Conservation (phyloP, 169 alveolate genomes). For the Plasmodium inui region DNA sequence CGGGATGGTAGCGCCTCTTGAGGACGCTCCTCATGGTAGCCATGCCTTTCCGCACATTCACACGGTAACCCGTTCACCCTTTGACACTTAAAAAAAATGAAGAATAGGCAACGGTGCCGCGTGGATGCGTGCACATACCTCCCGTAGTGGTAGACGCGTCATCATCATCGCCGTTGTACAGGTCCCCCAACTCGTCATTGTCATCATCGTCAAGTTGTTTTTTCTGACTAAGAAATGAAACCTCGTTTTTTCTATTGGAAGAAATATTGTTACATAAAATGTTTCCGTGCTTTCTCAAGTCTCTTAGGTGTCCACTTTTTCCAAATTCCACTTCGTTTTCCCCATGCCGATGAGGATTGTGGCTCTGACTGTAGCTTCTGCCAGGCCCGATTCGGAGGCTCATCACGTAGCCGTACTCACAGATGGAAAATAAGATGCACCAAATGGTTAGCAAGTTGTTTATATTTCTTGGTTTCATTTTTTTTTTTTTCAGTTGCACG, state of each 20-base stretch:
- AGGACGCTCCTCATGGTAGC: background rate
- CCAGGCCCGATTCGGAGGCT: background rate
- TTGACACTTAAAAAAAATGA: background rate
- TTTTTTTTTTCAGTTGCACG: background rate
- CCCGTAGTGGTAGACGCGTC: conserved; percentile 67
- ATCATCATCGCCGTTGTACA: conserved; percentile 6
- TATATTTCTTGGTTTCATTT: conserved; percentile 38
- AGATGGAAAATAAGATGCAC: conserved; percentile 21
- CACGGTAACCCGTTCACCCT: background rate
- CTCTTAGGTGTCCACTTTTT: conserved; percentile 4
- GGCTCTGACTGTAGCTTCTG: background rate
- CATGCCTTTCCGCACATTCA: background rate
- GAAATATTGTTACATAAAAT: conserved; percentile 13
- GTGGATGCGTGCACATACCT: background rate
- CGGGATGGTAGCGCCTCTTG: background rate
- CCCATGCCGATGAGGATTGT: background rate
- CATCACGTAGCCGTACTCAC: background rate
- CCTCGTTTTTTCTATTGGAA: background rate
- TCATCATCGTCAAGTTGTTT: conserved; percentile 9
- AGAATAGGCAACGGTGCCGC: background rate
- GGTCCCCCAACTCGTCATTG: background rate
- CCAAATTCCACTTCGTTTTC: background rate
- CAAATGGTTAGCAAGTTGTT: conserved; percentile 5
- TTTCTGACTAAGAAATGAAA: conserved; percentile 26
- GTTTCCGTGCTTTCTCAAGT: background rate